Evolutionary conservation across 1,139 yeast genomes (phyloP).

Genomic region (Taphrina confusa): DNA sequence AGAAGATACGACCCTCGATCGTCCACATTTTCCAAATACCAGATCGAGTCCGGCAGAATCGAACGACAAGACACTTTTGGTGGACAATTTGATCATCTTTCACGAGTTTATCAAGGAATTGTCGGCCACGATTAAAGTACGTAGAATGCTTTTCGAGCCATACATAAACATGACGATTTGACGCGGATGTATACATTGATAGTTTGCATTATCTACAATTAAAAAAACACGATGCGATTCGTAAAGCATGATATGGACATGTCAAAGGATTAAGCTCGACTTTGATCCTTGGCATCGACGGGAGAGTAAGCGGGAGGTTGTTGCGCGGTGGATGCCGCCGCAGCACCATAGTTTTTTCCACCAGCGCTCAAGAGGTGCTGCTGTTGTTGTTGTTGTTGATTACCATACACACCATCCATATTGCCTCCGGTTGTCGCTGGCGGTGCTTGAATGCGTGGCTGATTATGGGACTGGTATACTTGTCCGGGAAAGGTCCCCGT

Average conservation of each 20-base stretch:
- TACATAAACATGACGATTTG: too few species aligned
- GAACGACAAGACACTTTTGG: neutral
- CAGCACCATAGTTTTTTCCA: slow-evolving; percentile 18
- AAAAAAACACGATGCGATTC: too few species aligned
- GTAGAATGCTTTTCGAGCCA: too few species aligned
- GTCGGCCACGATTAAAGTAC: slow-evolving; percentile 41
- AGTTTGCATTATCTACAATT: too few species aligned
- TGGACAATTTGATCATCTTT: slow-evolving; percentile 25
- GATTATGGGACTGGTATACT: slow-evolving; percentile 8
- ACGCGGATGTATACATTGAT: too few species aligned
- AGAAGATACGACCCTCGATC: too few species aligned
- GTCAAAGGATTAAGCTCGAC: neutral
- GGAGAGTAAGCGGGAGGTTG: slow-evolving; percentile 24
- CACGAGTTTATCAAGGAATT: slow-evolving; percentile 28
- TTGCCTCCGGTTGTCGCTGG: slow-evolving; percentile 3
- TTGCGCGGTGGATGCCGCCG: slow-evolving; percentile 1
- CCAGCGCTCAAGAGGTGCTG: slow-evolving; percentile 17
- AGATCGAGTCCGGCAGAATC: too few species aligned
- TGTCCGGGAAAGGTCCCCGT: slow-evolving; percentile 22
- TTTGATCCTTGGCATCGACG: slow-evolving; percentile 11
- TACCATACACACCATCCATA: slow-evolving; percentile 27
- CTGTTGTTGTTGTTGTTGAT: neutral
- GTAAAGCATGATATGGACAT: too few species aligned
- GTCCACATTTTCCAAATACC: too few species aligned
- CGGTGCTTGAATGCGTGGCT: neutral